Evolutionary conservation across 345 rosid species (phyloP).

Genomic region (Xanthoceras sorbifolium): DNA sequence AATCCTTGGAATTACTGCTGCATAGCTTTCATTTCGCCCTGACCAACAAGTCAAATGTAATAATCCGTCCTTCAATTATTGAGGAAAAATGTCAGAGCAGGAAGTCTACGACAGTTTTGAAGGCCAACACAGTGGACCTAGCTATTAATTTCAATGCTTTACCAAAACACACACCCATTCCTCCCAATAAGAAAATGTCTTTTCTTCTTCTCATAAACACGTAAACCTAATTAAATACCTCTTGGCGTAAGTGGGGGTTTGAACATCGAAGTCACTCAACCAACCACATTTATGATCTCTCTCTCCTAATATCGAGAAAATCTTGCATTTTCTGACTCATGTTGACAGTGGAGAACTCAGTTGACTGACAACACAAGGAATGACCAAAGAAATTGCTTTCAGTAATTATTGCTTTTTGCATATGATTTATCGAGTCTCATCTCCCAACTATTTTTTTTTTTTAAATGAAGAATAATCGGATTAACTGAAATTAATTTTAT

Average conservation of each 20-base stretch:
- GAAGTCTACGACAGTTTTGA: too few relatives aligned
- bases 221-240: neutral
- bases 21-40: too few relatives aligned
- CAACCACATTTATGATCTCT: conserved; percentile 11
- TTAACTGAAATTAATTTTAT: too few relatives aligned
- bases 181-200: neutral
- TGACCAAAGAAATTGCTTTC: conserved; percentile 2
- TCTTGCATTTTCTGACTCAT: neutral
- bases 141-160: too few relatives aligned
- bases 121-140: too few relatives aligned
- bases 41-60: too few relatives aligned
- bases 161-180: neutral
- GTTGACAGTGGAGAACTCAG: neutral
- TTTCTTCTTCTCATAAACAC: neutral
- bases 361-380: conserved; percentile 9
- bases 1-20: too few relatives aligned
- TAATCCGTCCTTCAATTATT: too few relatives aligned
- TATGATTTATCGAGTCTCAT: neutral
- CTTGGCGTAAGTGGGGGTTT: too few relatives aligned
- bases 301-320: neutral
- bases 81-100: too few relatives aligned
- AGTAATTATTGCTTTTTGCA: neutral
- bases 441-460: too few relatives aligned
- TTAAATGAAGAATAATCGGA: too few relatives aligned
- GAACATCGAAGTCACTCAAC: neutral